Evolutionary conservation across 805 yeast species (phyloP).

Genomic region (Saccharomycopsis sp.): DNA sequence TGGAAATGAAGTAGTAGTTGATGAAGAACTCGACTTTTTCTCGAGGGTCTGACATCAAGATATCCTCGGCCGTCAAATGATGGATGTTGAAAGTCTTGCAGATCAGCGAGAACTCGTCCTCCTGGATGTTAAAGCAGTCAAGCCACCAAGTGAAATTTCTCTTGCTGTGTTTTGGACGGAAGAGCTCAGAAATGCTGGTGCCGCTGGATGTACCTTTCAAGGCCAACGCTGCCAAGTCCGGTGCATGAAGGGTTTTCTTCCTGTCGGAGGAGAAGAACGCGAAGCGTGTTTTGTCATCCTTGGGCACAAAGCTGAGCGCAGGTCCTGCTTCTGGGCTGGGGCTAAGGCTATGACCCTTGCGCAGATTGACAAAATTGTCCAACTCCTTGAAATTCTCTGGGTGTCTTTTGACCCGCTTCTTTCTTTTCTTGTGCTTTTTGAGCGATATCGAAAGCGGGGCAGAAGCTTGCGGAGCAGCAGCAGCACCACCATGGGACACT

Average conservation of each 20-base stretch:
- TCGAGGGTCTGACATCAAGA: constrained; percentile 90
- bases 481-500: no score
- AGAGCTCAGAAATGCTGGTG: constrained; percentile 5
- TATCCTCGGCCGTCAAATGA: constrained; percentile 96
- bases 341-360: no score
- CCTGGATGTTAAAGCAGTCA: constrained; percentile 90
- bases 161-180: constrained; percentile 22
- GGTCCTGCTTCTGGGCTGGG: no score
- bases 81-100: constrained; percentile 94
- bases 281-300: constrained; percentile 51
- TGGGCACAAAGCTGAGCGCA: no score
- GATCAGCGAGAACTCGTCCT: constrained; percentile 81
- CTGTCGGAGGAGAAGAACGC: constrained; percentile 72
- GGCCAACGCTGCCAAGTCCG: constrained; percentile 71
- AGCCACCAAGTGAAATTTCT: constrained; percentile 78
- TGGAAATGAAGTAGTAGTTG: constrained; percentile 87
- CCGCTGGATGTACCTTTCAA: constrained; percentile 39
- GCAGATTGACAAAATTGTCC: no score
- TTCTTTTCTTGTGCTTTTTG: no score
- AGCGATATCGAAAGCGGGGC: no score
- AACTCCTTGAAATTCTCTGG: no score
- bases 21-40: constrained; percentile 92
- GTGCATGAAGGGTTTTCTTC: constrained; percentile 83
- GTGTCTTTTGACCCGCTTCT: no score
- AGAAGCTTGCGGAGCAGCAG: no score